Conservation (phyloP, 345 rosid genomes). For the Salix purpurea region DNA sequence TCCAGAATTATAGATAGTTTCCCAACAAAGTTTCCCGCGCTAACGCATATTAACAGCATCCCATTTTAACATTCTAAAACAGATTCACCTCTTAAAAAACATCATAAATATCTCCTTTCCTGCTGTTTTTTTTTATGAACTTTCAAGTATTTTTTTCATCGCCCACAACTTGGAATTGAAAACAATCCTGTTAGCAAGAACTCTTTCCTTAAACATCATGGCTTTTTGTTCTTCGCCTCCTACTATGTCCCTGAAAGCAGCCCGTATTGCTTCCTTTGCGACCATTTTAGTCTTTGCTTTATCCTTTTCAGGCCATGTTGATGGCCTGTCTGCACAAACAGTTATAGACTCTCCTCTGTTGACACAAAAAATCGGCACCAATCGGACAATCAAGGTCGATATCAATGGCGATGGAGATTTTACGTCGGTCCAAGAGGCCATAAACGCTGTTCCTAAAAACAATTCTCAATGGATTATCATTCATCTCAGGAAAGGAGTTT, state of each 20-base stretch:
- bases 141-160: not conserved
- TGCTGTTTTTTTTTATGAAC: not conserved
- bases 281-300: slow-evolving; percentile 16
- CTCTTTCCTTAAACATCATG: slow-evolving; percentile 5
- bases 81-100: not conserved
- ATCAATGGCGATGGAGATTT: slow-evolving; percentile 70
- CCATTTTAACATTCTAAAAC: not conserved
- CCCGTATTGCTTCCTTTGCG: slow-evolving; percentile 4
- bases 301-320: slow-evolving; percentile 15
- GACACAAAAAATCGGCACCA: slow-evolving; percentile 62
- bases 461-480: slow-evolving; percentile 69
- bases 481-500: slow-evolving; percentile 77
- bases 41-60: not conserved
- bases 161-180: not conserved
- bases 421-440: slow-evolving; percentile 68
- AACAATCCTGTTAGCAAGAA: not conserved
- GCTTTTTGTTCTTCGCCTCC: slow-evolving; percentile 5
- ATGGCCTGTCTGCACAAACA: not conserved
- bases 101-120: not conserved
- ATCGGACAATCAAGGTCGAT: slow-evolving; percentile 69
- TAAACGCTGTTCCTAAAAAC: slow-evolving; percentile 62
- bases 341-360: slow-evolving; percentile 58
- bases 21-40: slow-evolving; percentile 9
- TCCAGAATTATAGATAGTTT: slow-evolving; percentile 20
- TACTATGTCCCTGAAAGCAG: not conserved